Conservation (phyloP, 805 yeast genomes). For the Monosporozyma aerobia region DNA sequence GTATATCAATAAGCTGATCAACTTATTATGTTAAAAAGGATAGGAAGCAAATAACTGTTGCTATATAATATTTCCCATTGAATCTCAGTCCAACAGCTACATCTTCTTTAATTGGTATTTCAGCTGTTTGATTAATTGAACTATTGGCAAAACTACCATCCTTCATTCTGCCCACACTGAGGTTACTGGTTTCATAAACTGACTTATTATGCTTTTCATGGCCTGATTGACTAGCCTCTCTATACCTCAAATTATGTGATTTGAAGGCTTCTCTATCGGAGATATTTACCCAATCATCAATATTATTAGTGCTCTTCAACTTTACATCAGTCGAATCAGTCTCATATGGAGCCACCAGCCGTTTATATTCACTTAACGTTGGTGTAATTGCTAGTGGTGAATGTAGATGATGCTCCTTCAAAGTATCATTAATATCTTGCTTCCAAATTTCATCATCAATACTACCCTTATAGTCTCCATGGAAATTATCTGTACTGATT, state of each 20-base stretch:
- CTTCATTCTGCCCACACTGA: not conserved
- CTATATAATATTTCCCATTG: not conserved
- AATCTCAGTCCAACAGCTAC: not conserved
- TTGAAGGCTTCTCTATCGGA: not conserved
- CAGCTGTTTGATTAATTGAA: not conserved
- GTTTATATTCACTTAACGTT: not conserved
- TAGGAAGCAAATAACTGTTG: not conserved
- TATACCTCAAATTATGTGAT: not conserved
- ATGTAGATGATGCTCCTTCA: not conserved
- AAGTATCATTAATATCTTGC: not conserved
- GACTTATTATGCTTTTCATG: not conserved
- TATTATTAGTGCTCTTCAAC: not conserved
- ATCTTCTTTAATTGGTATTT: not conserved
- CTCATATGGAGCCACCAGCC: not conserved
- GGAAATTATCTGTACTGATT: not conserved
- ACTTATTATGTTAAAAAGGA: not conserved
- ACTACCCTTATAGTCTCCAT: not conserved
- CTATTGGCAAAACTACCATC: not conserved
- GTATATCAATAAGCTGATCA: no score
- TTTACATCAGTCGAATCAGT: not conserved
- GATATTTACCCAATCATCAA: not conserved
- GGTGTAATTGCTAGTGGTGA: not conserved
- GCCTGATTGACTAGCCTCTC: not conserved
- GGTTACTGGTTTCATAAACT: not conserved
- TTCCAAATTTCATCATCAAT: not conserved